phyloP scores from a whole-genome alignment of 106 monocot genomes.

The Acanthochlamys bracteata region DNA sequence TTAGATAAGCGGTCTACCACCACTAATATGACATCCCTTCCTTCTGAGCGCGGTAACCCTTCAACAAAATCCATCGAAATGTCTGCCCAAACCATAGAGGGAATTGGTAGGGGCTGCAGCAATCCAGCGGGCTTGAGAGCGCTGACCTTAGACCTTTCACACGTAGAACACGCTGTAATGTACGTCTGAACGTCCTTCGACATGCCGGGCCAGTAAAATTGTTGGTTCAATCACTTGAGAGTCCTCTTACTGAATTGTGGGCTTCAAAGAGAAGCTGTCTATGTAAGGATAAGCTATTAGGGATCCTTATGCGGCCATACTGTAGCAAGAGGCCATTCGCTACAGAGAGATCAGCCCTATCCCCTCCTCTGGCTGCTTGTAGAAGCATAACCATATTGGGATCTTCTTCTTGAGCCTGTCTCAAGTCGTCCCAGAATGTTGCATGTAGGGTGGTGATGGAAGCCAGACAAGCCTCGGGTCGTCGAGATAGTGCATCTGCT shows the following conservation, averaged over 20 bases:
- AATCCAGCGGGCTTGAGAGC: not conserved
- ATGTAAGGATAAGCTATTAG: not conserved
- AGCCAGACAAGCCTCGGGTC: not conserved
- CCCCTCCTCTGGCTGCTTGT: too few species aligned
- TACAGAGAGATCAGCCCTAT: too few species aligned
- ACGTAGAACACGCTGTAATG: not conserved
- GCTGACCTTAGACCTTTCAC: not conserved
- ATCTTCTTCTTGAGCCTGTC: not conserved
- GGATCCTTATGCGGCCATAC: not conserved
- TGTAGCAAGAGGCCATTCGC: not conserved
- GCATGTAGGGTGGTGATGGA: too few species aligned
- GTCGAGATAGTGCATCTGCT: constrained; percentile 5
- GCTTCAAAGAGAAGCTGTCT: not conserved
- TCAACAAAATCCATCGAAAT: constrained; percentile 9
- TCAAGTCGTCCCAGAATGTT: not conserved
- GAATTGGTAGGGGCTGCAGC: constrained; percentile 9
- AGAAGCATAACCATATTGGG: not conserved
- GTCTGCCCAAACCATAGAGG: not conserved
- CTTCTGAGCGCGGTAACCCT: not conserved
- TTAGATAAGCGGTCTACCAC: not conserved
- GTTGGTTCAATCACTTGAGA: not conserved
- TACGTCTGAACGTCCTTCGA: not conserved
- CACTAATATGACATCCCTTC: not conserved
- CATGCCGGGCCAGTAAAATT: not conserved
- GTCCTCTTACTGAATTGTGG: not conserved